Conservation (phyloP, 371 early-diverging fungal species). For the Lichtheimia corymbifera region DNA sequence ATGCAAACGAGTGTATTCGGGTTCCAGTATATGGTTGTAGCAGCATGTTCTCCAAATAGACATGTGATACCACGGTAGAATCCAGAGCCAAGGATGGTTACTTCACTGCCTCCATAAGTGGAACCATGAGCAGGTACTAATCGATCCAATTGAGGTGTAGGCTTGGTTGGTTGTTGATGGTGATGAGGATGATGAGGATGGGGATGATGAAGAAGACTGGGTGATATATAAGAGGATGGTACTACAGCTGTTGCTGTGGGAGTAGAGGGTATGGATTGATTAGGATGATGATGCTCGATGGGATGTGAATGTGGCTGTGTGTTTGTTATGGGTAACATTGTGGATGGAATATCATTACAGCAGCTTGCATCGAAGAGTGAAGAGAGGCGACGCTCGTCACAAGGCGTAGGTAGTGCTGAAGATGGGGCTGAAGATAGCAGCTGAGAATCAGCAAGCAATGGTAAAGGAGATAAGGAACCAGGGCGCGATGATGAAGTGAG, state of each 20-base stretch:
- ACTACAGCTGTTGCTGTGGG: not conserved
- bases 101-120: conserved; percentile 71
- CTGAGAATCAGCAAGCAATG: not conserved
- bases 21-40: conserved; percentile 70
- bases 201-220: not conserved
- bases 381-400: conserved; percentile 1
- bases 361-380: not conserved
- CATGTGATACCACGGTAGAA: conserved; percentile 72
- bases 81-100: conserved; percentile 74
- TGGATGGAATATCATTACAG: not conserved
- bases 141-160: conserved; percentile 58
- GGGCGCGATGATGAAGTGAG: not conserved
- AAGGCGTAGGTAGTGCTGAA: conserved; percentile 6
- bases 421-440: not conserved
- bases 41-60: conserved; percentile 75
- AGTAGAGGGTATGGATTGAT: not conserved
- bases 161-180: not conserved
- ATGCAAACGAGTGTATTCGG: conserved; percentile 74
- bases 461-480: not conserved
- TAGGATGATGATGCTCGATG: not conserved
- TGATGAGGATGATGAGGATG: not conserved
- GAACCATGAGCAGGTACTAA: conserved; percentile 76
- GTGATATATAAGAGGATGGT: not conserved
- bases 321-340: not conserved
- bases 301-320: too few relatives aligned